Evolutionary conservation across 441 rosid genomes (phyloP).

Genomic region (Populus hybrid): DNA sequence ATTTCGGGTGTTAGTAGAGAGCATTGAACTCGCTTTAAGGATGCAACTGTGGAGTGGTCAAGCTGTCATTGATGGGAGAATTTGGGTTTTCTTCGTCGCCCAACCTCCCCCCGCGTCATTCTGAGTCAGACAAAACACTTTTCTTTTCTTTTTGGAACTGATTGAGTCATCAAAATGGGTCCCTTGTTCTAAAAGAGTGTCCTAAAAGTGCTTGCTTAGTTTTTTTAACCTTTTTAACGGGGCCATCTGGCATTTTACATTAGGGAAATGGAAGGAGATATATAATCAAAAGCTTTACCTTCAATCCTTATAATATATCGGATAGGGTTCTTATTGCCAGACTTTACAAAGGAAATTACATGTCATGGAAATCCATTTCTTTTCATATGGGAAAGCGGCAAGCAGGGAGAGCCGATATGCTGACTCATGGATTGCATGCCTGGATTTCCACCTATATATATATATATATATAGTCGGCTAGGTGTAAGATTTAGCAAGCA

Average conservation of each 20-base stretch:
- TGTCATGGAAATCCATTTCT: too few species aligned
- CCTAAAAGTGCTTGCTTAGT: conserved; percentile 14
- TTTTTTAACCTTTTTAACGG: neutral
- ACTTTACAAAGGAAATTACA: neutral
- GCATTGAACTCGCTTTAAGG: neutral
- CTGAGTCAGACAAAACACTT: conserved; percentile 44
- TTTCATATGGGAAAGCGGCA: too few species aligned
- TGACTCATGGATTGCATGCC: too few species aligned
- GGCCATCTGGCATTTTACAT: neutral
- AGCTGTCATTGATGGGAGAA: conserved; percentile 18
- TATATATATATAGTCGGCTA: too few species aligned
- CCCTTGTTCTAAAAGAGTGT: conserved; percentile 9
- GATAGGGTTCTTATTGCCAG: neutral
- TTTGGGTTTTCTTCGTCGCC: conserved; percentile 30
- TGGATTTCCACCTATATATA: too few species aligned
- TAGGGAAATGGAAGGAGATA: neutral
- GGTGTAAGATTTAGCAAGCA: too few species aligned
- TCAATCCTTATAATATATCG: neutral
- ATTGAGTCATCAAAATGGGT: conserved; percentile 20
- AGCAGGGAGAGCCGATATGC: too few species aligned
- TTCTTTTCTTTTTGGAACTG: conserved; percentile 16
- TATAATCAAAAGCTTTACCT: neutral
- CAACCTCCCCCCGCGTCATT: conserved; percentile 32
- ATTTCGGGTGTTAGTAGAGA: conserved; percentile 3
- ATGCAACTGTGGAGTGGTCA: neutral